Evolutionary conservation across 768 basidiomycete species (phyloP).

Genomic region (Termitomyces eurrhizus): DNA sequence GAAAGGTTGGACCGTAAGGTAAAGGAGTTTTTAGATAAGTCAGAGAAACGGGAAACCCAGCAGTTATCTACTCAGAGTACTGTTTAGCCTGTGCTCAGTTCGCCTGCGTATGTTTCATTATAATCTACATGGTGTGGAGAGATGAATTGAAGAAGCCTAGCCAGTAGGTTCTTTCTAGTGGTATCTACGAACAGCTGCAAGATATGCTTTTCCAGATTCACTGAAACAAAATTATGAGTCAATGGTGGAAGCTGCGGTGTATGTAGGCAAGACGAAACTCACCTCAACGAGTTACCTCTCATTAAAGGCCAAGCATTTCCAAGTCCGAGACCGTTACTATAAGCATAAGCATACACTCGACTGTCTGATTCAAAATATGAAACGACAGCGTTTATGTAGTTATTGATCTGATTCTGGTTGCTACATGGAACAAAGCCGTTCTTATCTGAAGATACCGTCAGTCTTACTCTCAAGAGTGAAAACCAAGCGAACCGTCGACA

Average conservation of each 20-base stretch:
- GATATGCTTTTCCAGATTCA: conserved; percentile 37
- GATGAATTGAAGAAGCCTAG: not conserved
- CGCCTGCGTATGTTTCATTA: not conserved
- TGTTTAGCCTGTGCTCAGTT: not conserved
- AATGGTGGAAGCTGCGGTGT: not conserved
- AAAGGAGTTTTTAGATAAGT: conserved; percentile 24
- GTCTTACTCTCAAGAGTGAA: not conserved
- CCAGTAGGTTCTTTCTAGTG: conserved; percentile 20
- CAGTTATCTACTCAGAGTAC: not conserved
- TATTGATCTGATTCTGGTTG: conserved; percentile 38
- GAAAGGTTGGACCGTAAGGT: conserved; percentile 23
- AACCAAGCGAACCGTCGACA: conserved; percentile 32
- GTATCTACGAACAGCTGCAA: conserved; percentile 36
- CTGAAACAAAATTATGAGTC: conserved; percentile 16
- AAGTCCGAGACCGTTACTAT: conserved; percentile 44
- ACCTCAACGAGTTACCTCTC: conserved; percentile 33
- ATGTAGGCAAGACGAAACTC: conserved; percentile 7
- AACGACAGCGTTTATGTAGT: conserved; percentile 36
- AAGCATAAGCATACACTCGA: conserved; percentile 40
- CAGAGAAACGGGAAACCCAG: conserved; percentile 19
- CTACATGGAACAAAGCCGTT: conserved; percentile 40
- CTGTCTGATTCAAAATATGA: conserved; percentile 32
- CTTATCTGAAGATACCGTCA: conserved; percentile 21
- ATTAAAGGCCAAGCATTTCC: conserved; percentile 45
- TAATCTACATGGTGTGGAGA: not conserved